phyloP scores from a whole-genome alignment of 2,329 filamentous ascomycete species.

The Boeremia lycopersici region DNA sequence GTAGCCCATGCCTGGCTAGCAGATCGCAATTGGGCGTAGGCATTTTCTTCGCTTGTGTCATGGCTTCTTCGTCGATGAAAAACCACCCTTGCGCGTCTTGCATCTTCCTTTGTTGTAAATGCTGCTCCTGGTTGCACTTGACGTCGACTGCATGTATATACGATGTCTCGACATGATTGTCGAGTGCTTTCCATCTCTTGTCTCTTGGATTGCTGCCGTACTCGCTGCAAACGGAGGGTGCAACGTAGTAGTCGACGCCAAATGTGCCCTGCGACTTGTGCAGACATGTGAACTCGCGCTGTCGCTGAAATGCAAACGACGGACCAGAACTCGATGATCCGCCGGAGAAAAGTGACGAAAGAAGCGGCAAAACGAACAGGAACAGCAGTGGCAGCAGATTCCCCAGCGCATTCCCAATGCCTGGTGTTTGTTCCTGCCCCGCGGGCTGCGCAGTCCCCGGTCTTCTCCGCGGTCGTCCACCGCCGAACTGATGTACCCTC shows the following conservation, averaged over 20 bases:
- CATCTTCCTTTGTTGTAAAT: slow-evolving; percentile 67
- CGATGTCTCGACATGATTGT: slow-evolving; percentile 75
- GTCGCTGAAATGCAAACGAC: slow-evolving; percentile 74
- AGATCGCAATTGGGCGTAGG: slow-evolving; percentile 65
- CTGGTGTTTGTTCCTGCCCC: slow-evolving; percentile 56
- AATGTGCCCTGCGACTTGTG: slow-evolving; percentile 70
- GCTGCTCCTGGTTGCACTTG: slow-evolving; percentile 76
- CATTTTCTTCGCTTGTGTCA: slow-evolving; percentile 71
- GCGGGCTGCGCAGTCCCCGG: slow-evolving; percentile 64
- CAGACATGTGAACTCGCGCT: slow-evolving; percentile 74
- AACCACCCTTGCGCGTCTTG: slow-evolving; percentile 89
- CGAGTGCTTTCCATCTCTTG: slow-evolving; percentile 74
- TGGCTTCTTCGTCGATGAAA: slow-evolving; percentile 77
- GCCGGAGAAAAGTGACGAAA: slow-evolving; percentile 75
- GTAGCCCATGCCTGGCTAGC: slow-evolving; percentile 55
- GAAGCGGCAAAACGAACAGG: slow-evolving; percentile 77
- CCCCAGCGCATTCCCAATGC: slow-evolving; percentile 62
- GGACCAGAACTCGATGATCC: slow-evolving; percentile 64
- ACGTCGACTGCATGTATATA: slow-evolving; percentile 71
- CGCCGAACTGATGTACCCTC: slow-evolving; percentile 94
- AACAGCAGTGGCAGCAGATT: slow-evolving; percentile 87
- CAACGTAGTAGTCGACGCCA: slow-evolving; percentile 82
- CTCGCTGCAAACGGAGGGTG: slow-evolving; percentile 75
- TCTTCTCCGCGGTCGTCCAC: slow-evolving; percentile 74
- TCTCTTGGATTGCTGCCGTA: slow-evolving; percentile 57